Evolutionary conservation across 371 early-diverging fungal genomes (phyloP).

Genomic region (Circinella minor): DNA sequence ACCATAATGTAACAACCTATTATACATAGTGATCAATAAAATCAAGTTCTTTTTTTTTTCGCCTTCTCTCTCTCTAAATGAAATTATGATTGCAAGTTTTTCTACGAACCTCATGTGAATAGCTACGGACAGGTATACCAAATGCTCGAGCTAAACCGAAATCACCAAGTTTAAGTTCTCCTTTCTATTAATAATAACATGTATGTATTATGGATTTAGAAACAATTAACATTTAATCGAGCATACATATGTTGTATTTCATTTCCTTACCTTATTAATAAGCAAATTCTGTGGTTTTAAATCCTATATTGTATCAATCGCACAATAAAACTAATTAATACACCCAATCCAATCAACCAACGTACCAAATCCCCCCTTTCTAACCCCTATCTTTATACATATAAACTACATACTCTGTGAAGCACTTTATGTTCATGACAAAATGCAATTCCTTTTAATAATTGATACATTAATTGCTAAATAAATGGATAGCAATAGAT

Average conservation of each 20-base stretch:
- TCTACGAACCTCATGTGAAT: slow-evolving; percentile 92
- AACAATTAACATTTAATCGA: no score
- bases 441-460: slow-evolving; percentile 81
- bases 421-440: slow-evolving; percentile 83
- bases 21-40: no score
- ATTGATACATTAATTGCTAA: slow-evolving; percentile 82
- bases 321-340: no score
- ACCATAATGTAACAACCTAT: slow-evolving; percentile 90
- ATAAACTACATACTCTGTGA: slow-evolving; percentile 63
- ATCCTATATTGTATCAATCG: slow-evolving; percentile 55
- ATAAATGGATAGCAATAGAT: background rate
- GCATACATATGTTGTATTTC: no score
- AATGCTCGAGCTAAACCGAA: slow-evolving; percentile 98
- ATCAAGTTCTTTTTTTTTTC: no score
- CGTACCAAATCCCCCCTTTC: no score
- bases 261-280: slow-evolving; percentile 65
- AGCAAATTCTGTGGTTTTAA: slow-evolving; percentile 86
- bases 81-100: no score
- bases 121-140: slow-evolving; percentile 96
- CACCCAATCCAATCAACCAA: no score
- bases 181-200: slow-evolving; percentile 47
- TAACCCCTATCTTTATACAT: no score
- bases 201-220: no score
- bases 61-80: no score
- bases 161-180: slow-evolving; percentile 95